Conservation (phyloP, 768 basidiomycete genomes). For the Rhodotorula diobovata region DNA sequence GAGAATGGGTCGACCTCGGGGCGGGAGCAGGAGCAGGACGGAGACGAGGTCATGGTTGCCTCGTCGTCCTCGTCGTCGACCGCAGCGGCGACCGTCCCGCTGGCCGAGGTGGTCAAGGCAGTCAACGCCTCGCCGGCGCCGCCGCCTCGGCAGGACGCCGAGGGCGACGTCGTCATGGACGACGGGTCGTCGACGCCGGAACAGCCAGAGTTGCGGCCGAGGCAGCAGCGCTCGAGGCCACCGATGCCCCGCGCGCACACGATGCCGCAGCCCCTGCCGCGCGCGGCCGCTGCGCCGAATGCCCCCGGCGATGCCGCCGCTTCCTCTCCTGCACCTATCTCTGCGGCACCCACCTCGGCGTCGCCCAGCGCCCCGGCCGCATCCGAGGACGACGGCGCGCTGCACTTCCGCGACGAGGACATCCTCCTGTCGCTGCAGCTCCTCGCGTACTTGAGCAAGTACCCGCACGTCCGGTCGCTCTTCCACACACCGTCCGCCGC, state of each 20-base stretch:
- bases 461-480: slow-evolving; percentile 91
- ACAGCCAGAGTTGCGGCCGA: not conserved
- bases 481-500: slow-evolving; percentile 61
- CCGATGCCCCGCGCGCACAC: not conserved
- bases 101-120: slow-evolving; percentile 27
- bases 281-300: too few species aligned
- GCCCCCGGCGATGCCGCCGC: too few species aligned
- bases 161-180: slow-evolving; percentile 45
- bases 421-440: slow-evolving; percentile 85
- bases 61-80: slow-evolving; percentile 1
- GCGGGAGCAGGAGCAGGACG: slow-evolving; percentile 53
- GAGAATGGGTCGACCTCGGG: slow-evolving; percentile 61
- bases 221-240: not conserved
- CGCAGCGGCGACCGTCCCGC: slow-evolving; percentile 23
- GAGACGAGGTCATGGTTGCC: slow-evolving; percentile 19
- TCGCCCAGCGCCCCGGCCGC: not conserved
- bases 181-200: slow-evolving; percentile 26
- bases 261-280: slow-evolving; percentile 1
- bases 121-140: slow-evolving; percentile 34
- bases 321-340: not conserved
- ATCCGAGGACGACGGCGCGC: slow-evolving; percentile 33
- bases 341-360: slow-evolving; percentile 3
- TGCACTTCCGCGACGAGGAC: slow-evolving; percentile 80
- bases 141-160: slow-evolving; percentile 47
- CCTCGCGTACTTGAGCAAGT: slow-evolving; percentile 92